phyloP scores from a whole-genome alignment of 306 rosid genomes.

The Abrus precatorius region DNA sequence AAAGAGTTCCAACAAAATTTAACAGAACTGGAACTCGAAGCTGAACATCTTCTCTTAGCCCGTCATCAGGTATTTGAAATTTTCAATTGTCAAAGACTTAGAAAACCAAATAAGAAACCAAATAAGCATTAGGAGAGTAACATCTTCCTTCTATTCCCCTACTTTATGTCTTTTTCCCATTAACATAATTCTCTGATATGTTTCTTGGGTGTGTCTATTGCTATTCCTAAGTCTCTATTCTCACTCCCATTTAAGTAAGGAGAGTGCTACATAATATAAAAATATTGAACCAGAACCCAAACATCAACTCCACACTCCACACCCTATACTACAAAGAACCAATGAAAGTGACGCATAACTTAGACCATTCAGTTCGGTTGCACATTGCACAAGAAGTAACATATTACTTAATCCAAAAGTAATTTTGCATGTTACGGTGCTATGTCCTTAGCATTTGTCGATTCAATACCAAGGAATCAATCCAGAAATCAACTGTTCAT shows the following conservation, averaged over 20 bases:
- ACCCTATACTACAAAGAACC: background rate
- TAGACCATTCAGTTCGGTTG: background rate
- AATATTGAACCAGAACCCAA: background rate
- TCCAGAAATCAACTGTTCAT: constrained; percentile 2
- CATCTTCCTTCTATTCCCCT: background rate
- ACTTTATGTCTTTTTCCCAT: background rate
- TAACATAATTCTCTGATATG: too few species aligned
- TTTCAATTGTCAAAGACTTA: background rate
- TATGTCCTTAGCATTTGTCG: background rate
- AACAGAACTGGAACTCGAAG: constrained; percentile 76
- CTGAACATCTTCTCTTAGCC: constrained; percentile 82
- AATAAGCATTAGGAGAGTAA: background rate
- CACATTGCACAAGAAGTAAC: constrained; percentile 10
- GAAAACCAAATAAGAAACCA: background rate
- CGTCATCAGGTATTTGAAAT: constrained; percentile 65
- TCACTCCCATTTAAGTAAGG: too few species aligned
- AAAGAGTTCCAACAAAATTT: constrained; percentile 59
- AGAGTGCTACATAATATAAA: too few species aligned
- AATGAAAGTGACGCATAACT: background rate
- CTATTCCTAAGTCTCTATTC: too few species aligned
- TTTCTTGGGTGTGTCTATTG: background rate
- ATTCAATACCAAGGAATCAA: constrained; percentile 15
- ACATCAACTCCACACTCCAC: background rate
- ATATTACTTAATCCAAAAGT: constrained; percentile 4
- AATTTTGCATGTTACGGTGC: constrained; percentile 1